Base-by-base conservation (phyloP, 257 asterid species). In the Orobanche coerulescens region DNA sequence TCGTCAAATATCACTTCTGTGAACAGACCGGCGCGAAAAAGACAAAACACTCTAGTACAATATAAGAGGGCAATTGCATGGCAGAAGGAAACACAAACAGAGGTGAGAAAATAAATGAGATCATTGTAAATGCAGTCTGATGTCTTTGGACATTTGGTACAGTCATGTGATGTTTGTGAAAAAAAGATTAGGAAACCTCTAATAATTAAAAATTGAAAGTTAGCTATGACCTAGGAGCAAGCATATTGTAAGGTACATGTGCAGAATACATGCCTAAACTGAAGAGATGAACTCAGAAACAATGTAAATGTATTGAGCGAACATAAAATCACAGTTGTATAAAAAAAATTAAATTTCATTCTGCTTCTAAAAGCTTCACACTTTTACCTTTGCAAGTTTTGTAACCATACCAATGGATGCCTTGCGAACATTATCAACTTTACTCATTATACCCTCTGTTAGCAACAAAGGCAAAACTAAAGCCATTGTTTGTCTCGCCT, bases 401-500 rank as follows among this genome's bases (percentile, higher is more conserved):
- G 91, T 81, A 44, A 86, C 95, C 80, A 92, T 74, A 66, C 75
- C 90, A 77, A 92, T 88, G 67, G 98, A 90, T 56, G 92, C 95
- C 86, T 88, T 92, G 46, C 98, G 95, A 71, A 92, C 78, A 74
- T 39, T 86, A 4, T 88, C 95, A 18, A 92, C 94, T 79, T 88
- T 92, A 78, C 87, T 92, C 94, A 88, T 79, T 68, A 92, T 92
- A 64, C 98, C 98, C 9, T 92, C 98, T 26, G 93, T 84, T 40
- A 92, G 79, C 76, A 92, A 73, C 60, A 92, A 72, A 46, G 96
- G 98, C 77, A 92, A 78, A 65, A 86, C 89, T 64, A 78, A 74
- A 70, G 81, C 88, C 96, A 92, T 86, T 63, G 98, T 65, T 71
- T 79, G 73, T 68, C 86, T 82, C 11, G 95, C 93, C 71, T 92